These are phyloP conservation scores for Aspergillus pseudoviridinutans DNA, from an alignment of 2,329 filamentous ascomycete species.

Conservation along the genomic window DNA sequence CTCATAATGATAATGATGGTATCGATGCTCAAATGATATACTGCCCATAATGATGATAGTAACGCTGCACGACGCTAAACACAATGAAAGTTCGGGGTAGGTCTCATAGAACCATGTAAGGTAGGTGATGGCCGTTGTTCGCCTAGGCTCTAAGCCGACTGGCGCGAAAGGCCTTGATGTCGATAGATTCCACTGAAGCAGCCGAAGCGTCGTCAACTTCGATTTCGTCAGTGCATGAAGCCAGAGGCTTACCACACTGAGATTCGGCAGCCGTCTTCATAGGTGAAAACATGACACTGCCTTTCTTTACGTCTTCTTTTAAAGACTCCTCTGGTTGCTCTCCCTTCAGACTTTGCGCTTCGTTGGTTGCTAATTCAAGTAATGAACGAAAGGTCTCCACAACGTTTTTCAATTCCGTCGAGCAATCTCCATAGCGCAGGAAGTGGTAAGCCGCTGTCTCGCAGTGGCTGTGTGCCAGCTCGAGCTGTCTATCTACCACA, in stretches of 20 bases:
- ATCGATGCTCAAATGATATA: neutral
- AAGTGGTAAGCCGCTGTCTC: slow-evolving; percentile 87
- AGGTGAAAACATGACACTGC: slow-evolving; percentile 1
- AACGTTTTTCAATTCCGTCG: slow-evolving; percentile 68
- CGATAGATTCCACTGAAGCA: slow-evolving; percentile 31
- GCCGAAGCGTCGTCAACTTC: slow-evolving; percentile 35
- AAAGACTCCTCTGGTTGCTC: slow-evolving; percentile 41
- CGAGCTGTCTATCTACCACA: slow-evolving; percentile 70
- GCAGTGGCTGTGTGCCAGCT: slow-evolving; percentile 74
- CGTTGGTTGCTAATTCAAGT: slow-evolving; percentile 56
- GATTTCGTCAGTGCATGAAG: slow-evolving; percentile 22
- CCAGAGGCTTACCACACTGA: slow-evolving; percentile 16
- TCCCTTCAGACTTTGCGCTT: slow-evolving; percentile 54
- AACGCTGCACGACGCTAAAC: neutral
- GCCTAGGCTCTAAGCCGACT: slow-evolving; percentile 20
- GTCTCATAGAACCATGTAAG: neutral
- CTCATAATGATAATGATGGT: neutral
- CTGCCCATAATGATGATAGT: neutral
- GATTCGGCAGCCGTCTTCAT: slow-evolving; percentile 10
- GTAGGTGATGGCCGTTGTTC: neutral
- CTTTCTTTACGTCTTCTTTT: slow-evolving; percentile 18
- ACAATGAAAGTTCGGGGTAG: neutral
- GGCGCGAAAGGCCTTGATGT: slow-evolving; percentile 33
- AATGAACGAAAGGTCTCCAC: slow-evolving; percentile 62
- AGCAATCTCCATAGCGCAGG: slow-evolving; percentile 80